A percentile compares a stretch with the other conserved stretches of the same genome.
These are phyloP conservation scores for Diplodia scrobiculata DNA, from an alignment of 2,329 filamentous ascomycete genomes.

Conservation along the genomic window DNA sequence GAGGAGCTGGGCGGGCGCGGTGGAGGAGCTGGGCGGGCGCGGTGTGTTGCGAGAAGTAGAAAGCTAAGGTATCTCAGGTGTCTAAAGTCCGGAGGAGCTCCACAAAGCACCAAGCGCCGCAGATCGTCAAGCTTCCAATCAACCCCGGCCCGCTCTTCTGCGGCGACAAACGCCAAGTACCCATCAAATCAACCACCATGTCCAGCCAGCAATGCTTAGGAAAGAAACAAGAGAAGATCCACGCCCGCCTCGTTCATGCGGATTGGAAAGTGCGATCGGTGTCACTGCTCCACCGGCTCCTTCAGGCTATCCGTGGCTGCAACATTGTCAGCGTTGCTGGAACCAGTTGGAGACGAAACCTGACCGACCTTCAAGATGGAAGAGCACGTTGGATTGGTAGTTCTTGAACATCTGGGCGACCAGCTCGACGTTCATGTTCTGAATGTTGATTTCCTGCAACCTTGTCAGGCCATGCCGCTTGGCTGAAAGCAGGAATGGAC, in stretches of 20 bases:
- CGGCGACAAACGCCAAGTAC: conserved; percentile 5
- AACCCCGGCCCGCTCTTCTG: not conserved
- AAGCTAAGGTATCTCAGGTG: conserved; percentile 26
- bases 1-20: no score
- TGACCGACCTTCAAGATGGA: conserved; percentile 85
- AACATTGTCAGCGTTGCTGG: conserved; percentile 6
- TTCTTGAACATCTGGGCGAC: conserved; percentile 99
- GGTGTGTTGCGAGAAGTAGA: conserved; percentile 9
- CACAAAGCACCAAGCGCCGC: conserved; percentile 26
- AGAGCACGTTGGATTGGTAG: conserved; percentile 96
- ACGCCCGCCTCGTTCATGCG: not conserved
- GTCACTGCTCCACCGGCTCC: conserved; percentile 61
- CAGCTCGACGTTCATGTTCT: conserved; percentile 98
- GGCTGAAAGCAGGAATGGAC: not conserved
- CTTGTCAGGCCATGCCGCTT: not conserved
- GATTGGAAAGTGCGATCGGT: not conserved
- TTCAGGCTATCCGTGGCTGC: conserved; percentile 81
- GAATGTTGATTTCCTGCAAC: conserved; percentile 86
- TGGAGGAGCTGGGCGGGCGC: not conserved
- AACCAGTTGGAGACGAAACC: not conserved
- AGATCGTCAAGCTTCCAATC: conserved; percentile 16
- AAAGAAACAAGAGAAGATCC: not conserved
- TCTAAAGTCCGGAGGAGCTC: conserved; percentile 29
- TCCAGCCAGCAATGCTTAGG: not conserved
- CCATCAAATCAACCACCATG: not conserved